Evolutionary conservation across 257 asterid genomes (phyloP).

Genomic region (Eustoma russellianum): DNA sequence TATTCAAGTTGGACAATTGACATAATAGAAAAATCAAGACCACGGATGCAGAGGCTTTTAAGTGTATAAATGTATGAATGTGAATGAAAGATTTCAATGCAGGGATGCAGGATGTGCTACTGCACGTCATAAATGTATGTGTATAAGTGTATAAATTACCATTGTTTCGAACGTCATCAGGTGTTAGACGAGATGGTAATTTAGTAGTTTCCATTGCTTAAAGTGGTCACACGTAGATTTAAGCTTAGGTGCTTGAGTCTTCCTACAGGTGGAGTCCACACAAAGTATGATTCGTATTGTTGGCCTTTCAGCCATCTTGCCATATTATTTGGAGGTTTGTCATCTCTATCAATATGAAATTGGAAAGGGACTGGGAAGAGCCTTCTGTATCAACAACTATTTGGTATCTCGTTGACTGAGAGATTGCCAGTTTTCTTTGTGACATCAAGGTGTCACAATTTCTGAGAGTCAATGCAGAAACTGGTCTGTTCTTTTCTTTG

Average conservation of each 20-base stretch:
- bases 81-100: too few relatives aligned
- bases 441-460: constrained; percentile 82
- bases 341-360: neutral
- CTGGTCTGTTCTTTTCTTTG: constrained; percentile 91
- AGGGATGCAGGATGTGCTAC: too few relatives aligned
- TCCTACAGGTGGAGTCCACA: constrained; percentile 87
- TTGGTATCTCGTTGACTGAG: constrained; percentile 2
- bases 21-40: too few relatives aligned
- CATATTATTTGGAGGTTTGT: constrained; percentile 87
- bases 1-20: too few relatives aligned
- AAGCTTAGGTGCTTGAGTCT: constrained; percentile 13
- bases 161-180: too few relatives aligned
- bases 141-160: too few relatives aligned
- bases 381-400: neutral
- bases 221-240: neutral
- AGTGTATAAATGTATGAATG: too few relatives aligned
- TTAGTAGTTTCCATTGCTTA: neutral
- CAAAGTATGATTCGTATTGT: constrained; percentile 98
- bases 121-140: too few relatives aligned
- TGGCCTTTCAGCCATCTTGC: constrained; percentile 97
- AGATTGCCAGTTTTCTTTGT: constrained; percentile 9
- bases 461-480: constrained; percentile 86
- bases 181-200: too few relatives aligned
- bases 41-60: too few relatives aligned
- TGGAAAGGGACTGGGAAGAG: neutral